Evolutionary conservation across 495 filamentous ascomycete species (phyloP).

Genomic region (Aspergillus affinis): DNA sequence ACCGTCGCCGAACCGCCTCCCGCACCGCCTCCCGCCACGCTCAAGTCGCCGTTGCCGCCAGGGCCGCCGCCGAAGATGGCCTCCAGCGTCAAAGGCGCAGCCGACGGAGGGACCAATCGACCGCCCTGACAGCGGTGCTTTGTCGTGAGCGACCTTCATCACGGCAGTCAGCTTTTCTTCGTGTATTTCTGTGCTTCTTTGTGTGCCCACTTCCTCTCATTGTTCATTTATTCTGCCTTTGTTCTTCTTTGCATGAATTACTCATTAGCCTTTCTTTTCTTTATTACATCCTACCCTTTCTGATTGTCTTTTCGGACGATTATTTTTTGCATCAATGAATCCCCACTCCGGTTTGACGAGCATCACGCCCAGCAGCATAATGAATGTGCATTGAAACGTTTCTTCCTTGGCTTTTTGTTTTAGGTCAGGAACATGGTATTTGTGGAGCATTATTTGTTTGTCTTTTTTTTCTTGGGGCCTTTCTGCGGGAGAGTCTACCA

Average conservation of each 20-base stretch:
- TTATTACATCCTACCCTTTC: conserved; percentile 4
- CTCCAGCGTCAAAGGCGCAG: conserved; percentile 22
- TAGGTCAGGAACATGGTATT: background rate
- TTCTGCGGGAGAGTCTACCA: background rate
- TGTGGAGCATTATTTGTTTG: background rate
- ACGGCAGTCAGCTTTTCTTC: conserved; percentile 3
- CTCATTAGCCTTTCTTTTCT: conserved; percentile 11
- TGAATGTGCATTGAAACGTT: conserved; percentile 4
- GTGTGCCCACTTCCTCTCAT: background rate
- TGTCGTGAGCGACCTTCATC: conserved; percentile 1
- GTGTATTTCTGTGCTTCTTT: background rate
- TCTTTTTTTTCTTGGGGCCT: background rate
- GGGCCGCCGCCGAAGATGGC: conserved; percentile 28
- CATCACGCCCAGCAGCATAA: conserved; percentile 16
- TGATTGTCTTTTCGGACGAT: conserved; percentile 13
- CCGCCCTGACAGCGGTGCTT: conserved; percentile 33
- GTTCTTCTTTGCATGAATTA: background rate
- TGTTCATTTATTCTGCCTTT: background rate
- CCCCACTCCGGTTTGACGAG: conserved; percentile 29
- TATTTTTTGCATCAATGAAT: conserved; percentile 27
- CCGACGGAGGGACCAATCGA: conserved; percentile 34
- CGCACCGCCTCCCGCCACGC: conserved; percentile 33
- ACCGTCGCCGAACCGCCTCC: conserved; percentile 32
- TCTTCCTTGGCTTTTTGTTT: background rate
- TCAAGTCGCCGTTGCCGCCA: conserved; percentile 36